A percentile compares a stretch with the other conserved stretches of the same genome.
Evolutionary conservation across 306 rosid species (phyloP).

Genomic region (Nissolia schottii): DNA sequence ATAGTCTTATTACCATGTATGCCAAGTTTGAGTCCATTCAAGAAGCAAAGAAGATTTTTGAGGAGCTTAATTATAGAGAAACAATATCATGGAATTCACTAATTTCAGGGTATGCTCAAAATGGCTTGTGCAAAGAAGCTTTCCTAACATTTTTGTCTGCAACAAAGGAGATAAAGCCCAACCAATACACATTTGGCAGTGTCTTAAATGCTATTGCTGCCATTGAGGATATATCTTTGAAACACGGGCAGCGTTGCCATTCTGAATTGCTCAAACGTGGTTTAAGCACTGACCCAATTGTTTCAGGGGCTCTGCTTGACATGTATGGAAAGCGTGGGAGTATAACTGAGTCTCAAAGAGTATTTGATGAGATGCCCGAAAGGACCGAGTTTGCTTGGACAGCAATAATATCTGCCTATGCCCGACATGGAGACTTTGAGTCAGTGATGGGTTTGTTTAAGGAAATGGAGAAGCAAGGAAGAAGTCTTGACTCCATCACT

Average conservation of each 20-base stretch:
- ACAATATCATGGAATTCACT: constrained; percentile 83
- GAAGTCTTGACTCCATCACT: constrained; percentile 60
- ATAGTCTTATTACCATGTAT: constrained; percentile 86
- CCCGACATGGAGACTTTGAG: constrained; percentile 67
- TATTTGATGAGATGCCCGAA: constrained; percentile 52
- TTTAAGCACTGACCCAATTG: constrained; percentile 45
- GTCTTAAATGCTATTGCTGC: constrained; percentile 73
- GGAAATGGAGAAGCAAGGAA: constrained; percentile 59
- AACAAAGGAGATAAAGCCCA: constrained; percentile 53
- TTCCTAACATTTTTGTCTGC: constrained; percentile 54
- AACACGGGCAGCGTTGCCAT: constrained; percentile 73
- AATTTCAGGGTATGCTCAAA: constrained; percentile 87
- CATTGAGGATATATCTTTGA: constrained; percentile 62
- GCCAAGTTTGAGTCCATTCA: constrained; percentile 61
- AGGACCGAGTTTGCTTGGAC: constrained; percentile 72
- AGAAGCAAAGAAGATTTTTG: constrained; percentile 64
- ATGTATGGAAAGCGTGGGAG: constrained; percentile 89
- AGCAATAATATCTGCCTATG: constrained; percentile 67
- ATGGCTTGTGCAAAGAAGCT: constrained; percentile 54
- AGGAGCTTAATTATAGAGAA: constrained; percentile 59
- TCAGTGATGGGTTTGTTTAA: constrained; percentile 54
- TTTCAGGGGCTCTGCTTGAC: constrained; percentile 71
- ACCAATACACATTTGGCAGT: constrained; percentile 81
- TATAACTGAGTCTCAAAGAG: constrained; percentile 58
- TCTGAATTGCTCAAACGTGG: constrained; percentile 61